Conservation (phyloP, 2,329 filamentous ascomycete genomes). For the Xylaria sp. region DNA sequence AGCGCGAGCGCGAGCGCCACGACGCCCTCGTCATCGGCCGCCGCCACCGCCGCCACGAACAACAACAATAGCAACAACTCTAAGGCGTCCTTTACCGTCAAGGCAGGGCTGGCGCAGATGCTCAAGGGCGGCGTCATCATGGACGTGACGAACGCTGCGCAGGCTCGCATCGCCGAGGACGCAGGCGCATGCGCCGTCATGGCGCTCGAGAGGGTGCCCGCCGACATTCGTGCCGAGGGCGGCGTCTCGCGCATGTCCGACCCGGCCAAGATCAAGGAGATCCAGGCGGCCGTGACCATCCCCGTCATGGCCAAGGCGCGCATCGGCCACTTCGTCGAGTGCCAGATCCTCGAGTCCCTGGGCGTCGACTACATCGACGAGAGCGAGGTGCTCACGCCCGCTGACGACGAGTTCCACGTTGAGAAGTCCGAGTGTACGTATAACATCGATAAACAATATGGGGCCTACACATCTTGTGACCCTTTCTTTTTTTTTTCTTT, state of each 20-base stretch:
- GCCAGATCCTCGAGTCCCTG: slow-evolving; percentile 95
- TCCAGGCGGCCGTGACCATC: slow-evolving; percentile 94
- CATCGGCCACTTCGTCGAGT: slow-evolving; percentile 98
- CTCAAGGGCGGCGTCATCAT: slow-evolving; percentile 99
- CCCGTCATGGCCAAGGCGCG: slow-evolving; percentile 99
- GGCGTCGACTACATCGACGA: slow-evolving; percentile 99
- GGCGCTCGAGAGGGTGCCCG: slow-evolving; percentile 96
- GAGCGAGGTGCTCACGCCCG: slow-evolving; percentile 95
- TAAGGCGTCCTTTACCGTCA: slow-evolving; percentile 80
- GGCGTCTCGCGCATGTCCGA: slow-evolving; percentile 98
- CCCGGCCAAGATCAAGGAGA: slow-evolving; percentile 92
- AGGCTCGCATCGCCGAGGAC: slow-evolving; percentile 97
- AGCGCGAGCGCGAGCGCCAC: slow-evolving; percentile 18
- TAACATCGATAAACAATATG: background rate
- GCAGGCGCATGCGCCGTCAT: slow-evolving; percentile 97
- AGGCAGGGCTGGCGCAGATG: slow-evolving; percentile 96
- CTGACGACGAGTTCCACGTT: slow-evolving; percentile 90
- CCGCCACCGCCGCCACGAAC: background rate
- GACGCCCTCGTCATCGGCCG: slow-evolving; percentile 39
- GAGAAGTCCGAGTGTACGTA: slow-evolving; percentile 76
- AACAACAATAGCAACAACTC: slow-evolving; percentile 41
- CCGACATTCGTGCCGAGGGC: slow-evolving; percentile 91
- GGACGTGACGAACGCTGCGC: slow-evolving; percentile 95
- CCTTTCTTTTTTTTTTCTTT: background rate
- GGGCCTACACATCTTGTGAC: too few relatives aligned